Evolutionary conservation across 441 rosid genomes (phyloP).

Genomic region (Biscutella laevigata): DNA sequence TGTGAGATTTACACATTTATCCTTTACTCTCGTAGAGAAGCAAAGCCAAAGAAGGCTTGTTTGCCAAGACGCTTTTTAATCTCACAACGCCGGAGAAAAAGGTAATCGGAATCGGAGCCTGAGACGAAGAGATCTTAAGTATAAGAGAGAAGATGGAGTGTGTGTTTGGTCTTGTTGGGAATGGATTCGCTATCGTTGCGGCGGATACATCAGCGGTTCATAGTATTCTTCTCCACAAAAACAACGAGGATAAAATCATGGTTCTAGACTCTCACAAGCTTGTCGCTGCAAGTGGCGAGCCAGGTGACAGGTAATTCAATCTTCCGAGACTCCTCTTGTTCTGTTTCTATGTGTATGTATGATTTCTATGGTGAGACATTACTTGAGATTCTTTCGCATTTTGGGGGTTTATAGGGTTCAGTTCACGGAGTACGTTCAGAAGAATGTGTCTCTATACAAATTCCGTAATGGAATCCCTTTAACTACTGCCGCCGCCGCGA

Average conservation of each 20-base stretch:
- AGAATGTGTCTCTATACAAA: constrained; percentile 85
- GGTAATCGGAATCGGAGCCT: not conserved
- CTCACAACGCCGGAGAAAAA: constrained; percentile 5
- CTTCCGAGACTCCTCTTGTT: not conserved
- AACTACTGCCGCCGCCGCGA: constrained; percentile 81
- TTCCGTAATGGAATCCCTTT: constrained; percentile 86
- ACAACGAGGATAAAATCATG: constrained; percentile 97
- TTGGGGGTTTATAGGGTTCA: constrained; percentile 18
- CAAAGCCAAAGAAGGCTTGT: constrained; percentile 9
- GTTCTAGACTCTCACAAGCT: constrained; percentile 91
- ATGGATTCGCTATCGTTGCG: constrained; percentile 67
- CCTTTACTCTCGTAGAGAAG: not conserved
- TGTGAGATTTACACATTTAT: not conserved
- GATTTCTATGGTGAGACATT: no score
- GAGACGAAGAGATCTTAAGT: constrained; percentile 16
- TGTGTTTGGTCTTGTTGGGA: constrained; percentile 79
- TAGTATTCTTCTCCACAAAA: constrained; percentile 87
- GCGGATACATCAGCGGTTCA: constrained; percentile 95
- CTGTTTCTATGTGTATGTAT: no score
- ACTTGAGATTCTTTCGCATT: not conserved
- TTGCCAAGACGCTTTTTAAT: constrained; percentile 18
- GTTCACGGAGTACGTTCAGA: constrained; percentile 81
- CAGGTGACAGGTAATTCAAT: constrained; percentile 73
- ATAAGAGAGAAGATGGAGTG: constrained; percentile 57
- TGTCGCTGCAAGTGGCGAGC: constrained; percentile 91